Base-by-base conservation (phyloP, 768 basidiomycete species). In the Suillus occidentalis region DNA sequence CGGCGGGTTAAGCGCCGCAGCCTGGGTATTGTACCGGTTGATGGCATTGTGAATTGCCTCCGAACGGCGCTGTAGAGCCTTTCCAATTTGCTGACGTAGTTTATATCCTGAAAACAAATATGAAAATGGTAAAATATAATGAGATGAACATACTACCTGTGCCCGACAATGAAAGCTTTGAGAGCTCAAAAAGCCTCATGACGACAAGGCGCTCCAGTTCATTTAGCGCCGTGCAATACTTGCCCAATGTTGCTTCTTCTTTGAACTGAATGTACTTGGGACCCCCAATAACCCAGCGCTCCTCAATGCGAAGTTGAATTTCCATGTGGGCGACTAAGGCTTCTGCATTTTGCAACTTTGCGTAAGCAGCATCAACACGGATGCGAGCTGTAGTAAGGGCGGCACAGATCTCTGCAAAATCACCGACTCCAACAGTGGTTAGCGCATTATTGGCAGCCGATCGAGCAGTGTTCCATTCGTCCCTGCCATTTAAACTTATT, bases 201-300 rank as follows among this genome's bases (percentile, higher is more conserved):
- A 77, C 73, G 1, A 78, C 75, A 1, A 78, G 67, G 8, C 68
- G 64, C 40, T 79, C 72, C 0, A 79, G 69, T 7, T 72, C 63
- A 37, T 77, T 72, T 0, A 78, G 22, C 10, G 40, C 55, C 1
- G 7, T n/a, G 1, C 40, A 45, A 50, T 68, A 68, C 22, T 57
- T 66, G 3, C 31, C 20, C 3, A 60, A 22, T 34, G 52, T 9
- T 2, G 58, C 62, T 28, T 63, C 45, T 25, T 61, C 42, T 37
- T 49, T 45, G 36, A 47, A 64, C n/a, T 22, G 36, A 6, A 10
- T 58, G n/a, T 67, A 67, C 14, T 34, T 10, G 2, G 53, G 28
- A 56, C 56, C 2, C 12, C 63, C 55, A 1, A 67, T 28, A 10
- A 42, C 31, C 66, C 66, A 67, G 2, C 7, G 55, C 13, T 22